phyloP scores from a whole-genome alignment of 768 basidiomycete species.

The Termitomyces sp. region DNA sequence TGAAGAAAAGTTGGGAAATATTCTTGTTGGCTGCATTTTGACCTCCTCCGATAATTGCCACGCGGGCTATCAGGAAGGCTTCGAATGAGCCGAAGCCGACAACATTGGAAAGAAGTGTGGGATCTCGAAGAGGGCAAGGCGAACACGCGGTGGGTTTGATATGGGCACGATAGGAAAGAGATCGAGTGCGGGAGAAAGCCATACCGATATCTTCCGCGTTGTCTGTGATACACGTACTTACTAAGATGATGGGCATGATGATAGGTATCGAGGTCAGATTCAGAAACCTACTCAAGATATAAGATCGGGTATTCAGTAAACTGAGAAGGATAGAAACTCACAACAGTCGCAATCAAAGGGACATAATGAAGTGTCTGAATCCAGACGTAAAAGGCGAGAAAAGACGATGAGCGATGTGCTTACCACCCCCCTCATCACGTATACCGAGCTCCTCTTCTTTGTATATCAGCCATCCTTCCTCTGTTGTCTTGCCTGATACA shows the following conservation, averaged over 20 bases:
- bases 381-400: slow-evolving; percentile 20
- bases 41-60: slow-evolving; percentile 46
- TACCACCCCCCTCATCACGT: slow-evolving; percentile 65
- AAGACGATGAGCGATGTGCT: slow-evolving; percentile 18
- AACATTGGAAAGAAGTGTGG: background rate
- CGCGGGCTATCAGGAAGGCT: slow-evolving; percentile 39
- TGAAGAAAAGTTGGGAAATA: slow-evolving; percentile 3
- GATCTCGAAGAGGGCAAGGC: slow-evolving; percentile 18
- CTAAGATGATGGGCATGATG: background rate
- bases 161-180: background rate
- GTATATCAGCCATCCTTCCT: slow-evolving; percentile 75
- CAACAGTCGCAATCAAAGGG: slow-evolving; percentile 91
- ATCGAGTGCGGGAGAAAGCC: background rate
- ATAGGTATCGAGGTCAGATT: background rate
- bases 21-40: slow-evolving; percentile 59
- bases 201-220: background rate
- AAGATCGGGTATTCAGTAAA: background rate
- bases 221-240: background rate
- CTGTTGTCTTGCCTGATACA: slow-evolving; percentile 64
- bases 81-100: slow-evolving; percentile 46
- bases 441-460: slow-evolving; percentile 83
- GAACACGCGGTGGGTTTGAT: background rate
- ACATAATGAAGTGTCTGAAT: slow-evolving; percentile 72
- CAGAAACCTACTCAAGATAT: slow-evolving; percentile 20
- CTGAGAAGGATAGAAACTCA: slow-evolving; percentile 30